Base-by-base conservation (phyloP, 768 basidiomycete genomes). In the Lyophyllum decastes region DNA sequence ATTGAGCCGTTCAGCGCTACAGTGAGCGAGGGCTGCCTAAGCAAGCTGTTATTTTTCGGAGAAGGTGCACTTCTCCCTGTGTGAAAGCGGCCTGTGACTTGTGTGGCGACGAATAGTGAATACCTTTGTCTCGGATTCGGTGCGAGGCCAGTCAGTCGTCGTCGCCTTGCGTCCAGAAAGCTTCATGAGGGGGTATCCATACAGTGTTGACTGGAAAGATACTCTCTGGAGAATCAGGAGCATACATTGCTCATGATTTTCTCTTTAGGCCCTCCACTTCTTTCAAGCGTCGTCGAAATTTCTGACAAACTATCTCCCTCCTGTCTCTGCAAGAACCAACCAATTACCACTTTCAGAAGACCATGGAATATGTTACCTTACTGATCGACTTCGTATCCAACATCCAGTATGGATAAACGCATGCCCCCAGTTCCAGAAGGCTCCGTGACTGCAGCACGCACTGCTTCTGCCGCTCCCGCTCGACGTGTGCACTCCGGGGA, bases 341-440 rank as follows among this genome's bases (percentile, higher is more conserved):
- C 30, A 38, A 38, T 38, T 38, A 7, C 41, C 33, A 0, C 30
- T 33, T 33, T 33, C n/a, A 11, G 30, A 49, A 46, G 47, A 22
- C 17, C 8, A 44, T 65, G 65, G 12, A 16, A 10, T 33, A n/a
- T n/a, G 22, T 24, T 49, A 66, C 69, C 66, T 58, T 49, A 89
- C 89, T 69, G 19, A 90, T 90, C 88, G 12, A 79, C 67, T 12
- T 70, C 70, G 44, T 81, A 72, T 9, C 84, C 86, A 33, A 77
- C 57, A 11, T n/a, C n/a, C n/a, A n/a, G n/a, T n/a, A n/a, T n/a
- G n/a, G n/a, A n/a, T n/a, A n/a, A n/a, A n/a, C n/a, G n/a, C n/a
- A n/a, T n/a, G n/a, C n/a, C n/a, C n/a, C n/a, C n/a, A n/a, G n/a
- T n/a, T n/a, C n/a, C n/a, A n/a, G n/a, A n/a, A n/a, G n/a, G n/a